Conservation (phyloP, 2,329 filamentous ascomycete genomes). For the Ophiocordyceps camponoti-leonardi region DNA sequence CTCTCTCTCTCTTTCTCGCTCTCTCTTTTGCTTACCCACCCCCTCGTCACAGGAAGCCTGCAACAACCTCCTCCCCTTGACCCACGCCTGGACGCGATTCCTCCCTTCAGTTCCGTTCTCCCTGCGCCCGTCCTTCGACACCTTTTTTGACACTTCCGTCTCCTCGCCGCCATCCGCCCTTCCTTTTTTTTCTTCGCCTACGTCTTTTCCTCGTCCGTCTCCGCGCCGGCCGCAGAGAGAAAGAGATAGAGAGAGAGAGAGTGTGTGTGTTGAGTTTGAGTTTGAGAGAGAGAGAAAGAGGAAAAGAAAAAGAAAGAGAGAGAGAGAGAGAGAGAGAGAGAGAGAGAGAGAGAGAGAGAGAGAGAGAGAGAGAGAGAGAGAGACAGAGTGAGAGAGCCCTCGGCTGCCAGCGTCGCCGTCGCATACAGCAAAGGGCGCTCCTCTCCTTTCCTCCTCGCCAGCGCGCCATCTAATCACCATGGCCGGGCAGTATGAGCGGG, state of each 20-base stretch:
- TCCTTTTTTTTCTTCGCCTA: neutral
- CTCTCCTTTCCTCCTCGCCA: neutral
- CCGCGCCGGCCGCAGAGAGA: constrained; percentile 1
- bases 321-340: neutral
- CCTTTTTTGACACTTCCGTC: neutral
- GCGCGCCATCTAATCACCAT: constrained; percentile 17
- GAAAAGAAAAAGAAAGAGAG: too few relatives aligned
- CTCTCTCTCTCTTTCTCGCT: too few relatives aligned
- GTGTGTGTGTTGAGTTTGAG: neutral
- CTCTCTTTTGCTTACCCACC: neutral
- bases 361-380: neutral
- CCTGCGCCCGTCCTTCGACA: neutral
- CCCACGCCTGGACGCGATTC: neutral
- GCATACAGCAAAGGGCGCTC: too few relatives aligned
- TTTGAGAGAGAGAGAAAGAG: neutral
- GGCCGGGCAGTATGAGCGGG: constrained; percentile 40
- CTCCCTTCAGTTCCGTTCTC: neutral
- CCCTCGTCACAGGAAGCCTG: neutral
- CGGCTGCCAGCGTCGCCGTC: neutral
- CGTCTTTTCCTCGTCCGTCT: neutral
- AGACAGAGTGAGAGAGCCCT: neutral
- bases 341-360: neutral
- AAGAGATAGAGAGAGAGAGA: neutral
- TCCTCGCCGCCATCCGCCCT: neutral
- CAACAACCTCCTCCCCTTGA: neutral